phyloP scores from a whole-genome alignment of 73 alveolate species.

The Paramecium pentaurelia region DNA sequence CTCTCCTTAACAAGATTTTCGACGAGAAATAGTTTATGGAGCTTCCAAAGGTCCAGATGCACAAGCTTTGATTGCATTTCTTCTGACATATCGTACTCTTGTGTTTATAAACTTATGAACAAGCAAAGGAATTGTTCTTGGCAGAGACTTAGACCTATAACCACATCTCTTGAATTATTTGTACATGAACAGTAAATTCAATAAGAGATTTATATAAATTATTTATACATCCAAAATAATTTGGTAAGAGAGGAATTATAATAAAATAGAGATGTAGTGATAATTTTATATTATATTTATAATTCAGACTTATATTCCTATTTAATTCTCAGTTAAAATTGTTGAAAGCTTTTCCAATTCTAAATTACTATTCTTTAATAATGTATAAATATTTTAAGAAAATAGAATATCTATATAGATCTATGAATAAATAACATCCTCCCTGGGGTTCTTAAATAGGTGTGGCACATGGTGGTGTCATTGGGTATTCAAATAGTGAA shows the following conservation, averaged over 20 bases:
- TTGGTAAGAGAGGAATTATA: not conserved
- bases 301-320: no score
- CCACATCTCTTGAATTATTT: not conserved
- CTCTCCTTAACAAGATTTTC: not conserved
- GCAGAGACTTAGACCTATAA: not conserved
- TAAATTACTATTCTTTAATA: not conserved
- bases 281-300: no score
- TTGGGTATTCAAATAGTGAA: not conserved
- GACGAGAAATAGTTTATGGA: not conserved
- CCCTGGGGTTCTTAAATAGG: not conserved
- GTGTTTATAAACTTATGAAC: not conserved
- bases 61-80: not conserved
- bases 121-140: not conserved
- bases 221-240: not conserved
- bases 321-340: not conserved
- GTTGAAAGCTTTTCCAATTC: not conserved
- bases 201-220: not conserved
- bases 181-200: not conserved
- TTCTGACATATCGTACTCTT: not conserved
- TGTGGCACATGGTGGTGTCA: conserved; percentile 3
- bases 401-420: not conserved
- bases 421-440: not conserved
- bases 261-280: not conserved
- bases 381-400: not conserved
- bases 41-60: not conserved